Evolutionary conservation across 306 rosid species (phyloP).

Genomic region (Lagenaria siceraria): DNA sequence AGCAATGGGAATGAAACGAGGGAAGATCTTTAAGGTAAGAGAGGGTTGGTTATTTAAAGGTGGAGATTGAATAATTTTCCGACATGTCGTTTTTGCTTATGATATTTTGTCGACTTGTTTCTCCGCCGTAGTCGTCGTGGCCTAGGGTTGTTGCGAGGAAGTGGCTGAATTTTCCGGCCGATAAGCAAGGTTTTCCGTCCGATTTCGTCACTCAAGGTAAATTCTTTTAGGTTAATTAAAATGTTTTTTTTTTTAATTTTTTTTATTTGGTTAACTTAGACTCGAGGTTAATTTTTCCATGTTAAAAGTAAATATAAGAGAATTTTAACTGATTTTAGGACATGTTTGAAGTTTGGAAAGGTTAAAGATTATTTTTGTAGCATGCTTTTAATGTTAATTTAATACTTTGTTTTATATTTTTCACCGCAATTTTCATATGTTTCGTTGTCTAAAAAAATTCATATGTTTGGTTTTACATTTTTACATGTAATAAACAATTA

Average conservation of each 20-base stretch:
- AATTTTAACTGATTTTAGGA: too few species aligned
- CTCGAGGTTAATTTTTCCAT: background rate
- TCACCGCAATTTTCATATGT: too few species aligned
- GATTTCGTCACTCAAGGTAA: slow-evolving; percentile 33
- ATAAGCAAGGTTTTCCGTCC: slow-evolving; percentile 32
- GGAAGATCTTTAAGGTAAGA: slow-evolving; percentile 49
- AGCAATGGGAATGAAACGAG: slow-evolving; percentile 45
- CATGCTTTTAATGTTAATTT: too few species aligned
- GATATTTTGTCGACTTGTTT: background rate
- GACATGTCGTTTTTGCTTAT: background rate
- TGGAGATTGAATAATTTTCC: background rate
- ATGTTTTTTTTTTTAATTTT: too few species aligned
- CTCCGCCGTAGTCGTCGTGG: slow-evolving; percentile 46
- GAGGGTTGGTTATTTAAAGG: background rate
- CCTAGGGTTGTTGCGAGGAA: slow-evolving; percentile 39
- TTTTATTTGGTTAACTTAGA: too few species aligned
- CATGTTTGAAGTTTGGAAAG: too few species aligned
- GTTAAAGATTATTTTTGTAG: too few species aligned
- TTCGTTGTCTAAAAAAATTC: too few species aligned
- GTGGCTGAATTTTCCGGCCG: slow-evolving; percentile 51
- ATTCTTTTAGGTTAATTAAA: background rate
- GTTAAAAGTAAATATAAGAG: too few species aligned
- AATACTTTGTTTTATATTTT: too few species aligned
- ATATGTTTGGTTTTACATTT: too few species aligned
- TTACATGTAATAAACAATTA: too few species aligned